Evolutionary conservation across 2,329 filamentous ascomycete genomes (phyloP).

Genomic region (Didymella sp.): DNA sequence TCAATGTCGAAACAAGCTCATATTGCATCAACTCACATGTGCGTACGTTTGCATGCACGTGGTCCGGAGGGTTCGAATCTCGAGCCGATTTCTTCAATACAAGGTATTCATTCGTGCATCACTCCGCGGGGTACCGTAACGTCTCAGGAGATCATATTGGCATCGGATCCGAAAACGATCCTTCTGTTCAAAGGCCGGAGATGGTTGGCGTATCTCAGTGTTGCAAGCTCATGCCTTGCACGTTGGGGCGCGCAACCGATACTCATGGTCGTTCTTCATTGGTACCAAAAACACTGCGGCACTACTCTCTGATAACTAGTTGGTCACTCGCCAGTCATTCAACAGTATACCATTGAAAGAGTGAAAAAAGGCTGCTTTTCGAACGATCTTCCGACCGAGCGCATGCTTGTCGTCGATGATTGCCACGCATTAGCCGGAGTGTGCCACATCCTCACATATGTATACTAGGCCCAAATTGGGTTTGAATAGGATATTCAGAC

Average conservation of each 20-base stretch:
- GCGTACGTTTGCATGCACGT: background rate
- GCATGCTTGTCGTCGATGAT: background rate
- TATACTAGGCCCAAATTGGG: slow-evolving; percentile 1
- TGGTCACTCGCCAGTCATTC: too few species aligned
- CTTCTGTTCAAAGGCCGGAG: background rate
- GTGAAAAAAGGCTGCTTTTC: background rate
- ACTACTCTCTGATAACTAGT: background rate
- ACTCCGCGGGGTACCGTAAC: background rate
- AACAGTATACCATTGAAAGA: background rate
- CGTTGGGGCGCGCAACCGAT: background rate
- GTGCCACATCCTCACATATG: slow-evolving; percentile 6
- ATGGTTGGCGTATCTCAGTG: background rate
- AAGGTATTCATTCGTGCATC: slow-evolving; percentile 2
- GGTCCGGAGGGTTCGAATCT: slow-evolving; percentile 5
- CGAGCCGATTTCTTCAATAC: background rate
- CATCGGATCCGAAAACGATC: background rate
- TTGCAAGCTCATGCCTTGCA: background rate
- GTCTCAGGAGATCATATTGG: background rate
- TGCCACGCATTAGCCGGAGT: background rate
- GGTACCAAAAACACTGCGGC: background rate
- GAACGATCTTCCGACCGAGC: background rate
- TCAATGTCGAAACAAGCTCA: background rate
- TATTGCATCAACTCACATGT: slow-evolving; percentile 1
- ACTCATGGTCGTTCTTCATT: background rate
- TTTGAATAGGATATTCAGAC: slow-evolving; percentile 13